Evolutionary conservation across 2,329 filamentous ascomycete genomes (phyloP).

Genomic region (Scorias spongiosa): DNA sequence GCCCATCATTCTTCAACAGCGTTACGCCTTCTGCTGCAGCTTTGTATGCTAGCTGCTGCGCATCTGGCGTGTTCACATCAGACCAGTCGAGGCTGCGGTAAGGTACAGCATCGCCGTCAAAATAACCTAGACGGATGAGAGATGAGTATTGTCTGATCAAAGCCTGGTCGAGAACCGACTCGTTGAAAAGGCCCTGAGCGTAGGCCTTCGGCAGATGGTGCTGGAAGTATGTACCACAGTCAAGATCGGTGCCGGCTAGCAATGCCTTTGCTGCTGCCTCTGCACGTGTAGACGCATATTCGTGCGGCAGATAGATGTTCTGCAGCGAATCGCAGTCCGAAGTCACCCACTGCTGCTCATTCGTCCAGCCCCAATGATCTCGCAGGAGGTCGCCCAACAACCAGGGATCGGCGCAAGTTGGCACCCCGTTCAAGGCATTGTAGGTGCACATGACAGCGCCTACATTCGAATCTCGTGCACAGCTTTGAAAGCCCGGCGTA

Average conservation of each 20-base stretch:
- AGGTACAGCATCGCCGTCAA: slow-evolving; percentile 32
- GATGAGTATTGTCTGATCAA: slow-evolving; percentile 39
- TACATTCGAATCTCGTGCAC: slow-evolving; percentile 29
- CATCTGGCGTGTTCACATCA: slow-evolving; percentile 40
- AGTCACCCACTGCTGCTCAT: slow-evolving; percentile 46
- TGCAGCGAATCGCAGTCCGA: slow-evolving; percentile 50
- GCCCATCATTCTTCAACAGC: slow-evolving; percentile 38
- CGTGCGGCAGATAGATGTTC: slow-evolving; percentile 40
- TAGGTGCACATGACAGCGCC: slow-evolving; percentile 41
- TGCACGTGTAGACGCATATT: slow-evolving; percentile 27
- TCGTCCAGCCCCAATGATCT: slow-evolving; percentile 49
- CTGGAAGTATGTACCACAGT: slow-evolving; percentile 38
- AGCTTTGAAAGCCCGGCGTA: slow-evolving; percentile 46
- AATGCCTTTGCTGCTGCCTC: slow-evolving; percentile 34
- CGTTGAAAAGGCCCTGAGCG: slow-evolving; percentile 27
- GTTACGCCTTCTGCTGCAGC: slow-evolving; percentile 34
- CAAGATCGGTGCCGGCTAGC: slow-evolving; percentile 37
- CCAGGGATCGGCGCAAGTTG: slow-evolving; percentile 47
- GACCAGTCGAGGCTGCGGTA: slow-evolving; percentile 40
- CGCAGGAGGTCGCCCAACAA: slow-evolving; percentile 48
- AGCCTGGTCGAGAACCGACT: slow-evolving; percentile 33
- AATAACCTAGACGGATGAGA: slow-evolving; percentile 42
- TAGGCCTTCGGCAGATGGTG: slow-evolving; percentile 29
- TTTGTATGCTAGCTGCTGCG: slow-evolving; percentile 40
- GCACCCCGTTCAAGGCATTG: slow-evolving; percentile 50